Conservation (phyloP, 164 flowering plant species). For the Dillenia suffruticosa region DNA sequence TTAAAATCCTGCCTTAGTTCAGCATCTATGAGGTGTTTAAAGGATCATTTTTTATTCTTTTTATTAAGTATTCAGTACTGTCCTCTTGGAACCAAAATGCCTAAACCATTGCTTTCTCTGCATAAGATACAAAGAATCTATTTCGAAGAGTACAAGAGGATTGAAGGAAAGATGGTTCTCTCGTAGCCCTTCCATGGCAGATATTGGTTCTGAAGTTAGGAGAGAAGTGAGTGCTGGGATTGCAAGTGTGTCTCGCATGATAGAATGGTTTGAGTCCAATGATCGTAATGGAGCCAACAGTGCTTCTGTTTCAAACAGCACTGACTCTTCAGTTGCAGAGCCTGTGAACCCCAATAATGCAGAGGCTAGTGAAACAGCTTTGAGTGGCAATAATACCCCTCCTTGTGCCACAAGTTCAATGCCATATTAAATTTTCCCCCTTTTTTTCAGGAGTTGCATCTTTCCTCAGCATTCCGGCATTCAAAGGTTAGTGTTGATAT, state of each 20-base stretch:
- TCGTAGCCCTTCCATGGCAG: slow-evolving; percentile 48
- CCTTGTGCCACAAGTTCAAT: slow-evolving; percentile 51
- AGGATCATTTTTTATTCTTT: not conserved
- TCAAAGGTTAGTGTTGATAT: slow-evolving; percentile 34
- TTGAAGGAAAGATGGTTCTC: slow-evolving; percentile 81
- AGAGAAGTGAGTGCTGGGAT: slow-evolving; percentile 67
- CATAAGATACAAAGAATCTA: slow-evolving; percentile 66
- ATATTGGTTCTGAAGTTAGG: slow-evolving; percentile 50
- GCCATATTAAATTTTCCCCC: slow-evolving; percentile 27
- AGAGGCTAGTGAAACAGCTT: slow-evolving; percentile 20
- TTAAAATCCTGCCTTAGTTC: slow-evolving; percentile 68
- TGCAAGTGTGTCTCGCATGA: slow-evolving; percentile 55
- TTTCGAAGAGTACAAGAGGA: slow-evolving; percentile 74
- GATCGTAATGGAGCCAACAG: slow-evolving; percentile 29
- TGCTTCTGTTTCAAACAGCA: slow-evolving; percentile 25
- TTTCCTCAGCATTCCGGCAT: slow-evolving; percentile 44
- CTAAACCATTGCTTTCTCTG: not conserved
- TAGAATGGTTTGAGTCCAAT: slow-evolving; percentile 46
- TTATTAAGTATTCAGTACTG: not conserved
- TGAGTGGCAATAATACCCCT: slow-evolving; percentile 25
- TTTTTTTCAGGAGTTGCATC: slow-evolving; percentile 25
- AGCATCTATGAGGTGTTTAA: slow-evolving; percentile 55
- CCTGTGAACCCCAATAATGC: slow-evolving; percentile 24
- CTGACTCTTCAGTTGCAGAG: slow-evolving; percentile 22
- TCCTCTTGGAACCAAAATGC: too few species aligned